phyloP scores from a whole-genome alignment of 2,329 filamentous ascomycete species.

The Pyrenophora tritici-repentis region DNA sequence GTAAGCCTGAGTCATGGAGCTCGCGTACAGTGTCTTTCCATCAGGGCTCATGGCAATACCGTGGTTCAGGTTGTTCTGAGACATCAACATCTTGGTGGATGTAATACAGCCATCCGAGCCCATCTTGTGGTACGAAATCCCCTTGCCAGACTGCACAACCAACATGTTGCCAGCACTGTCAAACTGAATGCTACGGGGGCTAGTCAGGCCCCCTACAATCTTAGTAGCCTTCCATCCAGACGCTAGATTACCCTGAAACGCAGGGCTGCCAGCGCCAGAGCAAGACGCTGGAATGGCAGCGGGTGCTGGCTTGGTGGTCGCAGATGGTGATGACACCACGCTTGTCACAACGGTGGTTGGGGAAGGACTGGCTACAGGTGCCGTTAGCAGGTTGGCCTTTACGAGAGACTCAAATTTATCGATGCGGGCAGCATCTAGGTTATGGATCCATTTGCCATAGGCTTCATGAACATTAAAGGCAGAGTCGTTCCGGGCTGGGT shows the following conservation, averaged over 20 bases:
- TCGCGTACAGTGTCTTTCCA: slow-evolving; percentile 58
- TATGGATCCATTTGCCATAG: slow-evolving; percentile 41
- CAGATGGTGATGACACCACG: slow-evolving; percentile 19
- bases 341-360: slow-evolving; percentile 32
- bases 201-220: slow-evolving; percentile 36
- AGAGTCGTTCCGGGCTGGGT: slow-evolving; percentile 38
- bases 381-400: slow-evolving; percentile 37
- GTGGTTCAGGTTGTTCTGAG: slow-evolving; percentile 53
- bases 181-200: slow-evolving; percentile 40
- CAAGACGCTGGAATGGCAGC: slow-evolving; percentile 40
- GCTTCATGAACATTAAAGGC: slow-evolving; percentile 40
- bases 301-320: slow-evolving; percentile 20
- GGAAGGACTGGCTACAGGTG: slow-evolving; percentile 24
- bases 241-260: slow-evolving; percentile 31
- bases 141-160: slow-evolving; percentile 41
- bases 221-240: slow-evolving; percentile 43
- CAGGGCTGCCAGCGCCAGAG: slow-evolving; percentile 33
- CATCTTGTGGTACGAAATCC: slow-evolving; percentile 40
- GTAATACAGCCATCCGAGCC: slow-evolving; percentile 36
- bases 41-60: slow-evolving; percentile 55
- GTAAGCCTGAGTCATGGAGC: slow-evolving; percentile 62
- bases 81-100: slow-evolving; percentile 39
- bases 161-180: slow-evolving; percentile 42
- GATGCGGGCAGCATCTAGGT: slow-evolving; percentile 39
- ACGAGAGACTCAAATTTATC: slow-evolving; percentile 39